These are phyloP conservation scores for Geum urbanum DNA, from an alignment of 306 rosid species.

Conservation along the genomic window DNA sequence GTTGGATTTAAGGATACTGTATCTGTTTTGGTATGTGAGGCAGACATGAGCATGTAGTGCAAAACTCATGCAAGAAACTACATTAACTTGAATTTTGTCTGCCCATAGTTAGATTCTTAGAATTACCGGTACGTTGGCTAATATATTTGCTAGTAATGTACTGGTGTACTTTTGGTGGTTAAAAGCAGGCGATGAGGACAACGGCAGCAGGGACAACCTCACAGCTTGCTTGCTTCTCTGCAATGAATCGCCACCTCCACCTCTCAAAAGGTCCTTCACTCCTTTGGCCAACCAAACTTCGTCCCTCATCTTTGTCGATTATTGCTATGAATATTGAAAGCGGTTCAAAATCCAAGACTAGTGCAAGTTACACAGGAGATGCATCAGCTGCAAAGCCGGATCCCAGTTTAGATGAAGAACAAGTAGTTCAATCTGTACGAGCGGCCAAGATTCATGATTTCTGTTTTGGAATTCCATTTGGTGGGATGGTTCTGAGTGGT, in stretches of 20 bases:
- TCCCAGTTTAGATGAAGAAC: constrained; percentile 32
- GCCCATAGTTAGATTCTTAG: not conserved
- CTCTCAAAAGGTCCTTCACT: constrained; percentile 29
- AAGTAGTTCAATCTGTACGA: constrained; percentile 33
- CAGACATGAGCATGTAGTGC: not conserved
- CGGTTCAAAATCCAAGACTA: constrained; percentile 37
- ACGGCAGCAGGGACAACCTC: constrained; percentile 38
- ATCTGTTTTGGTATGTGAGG: not conserved
- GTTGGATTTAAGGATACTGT: not conserved
- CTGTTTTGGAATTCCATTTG: constrained; percentile 95
- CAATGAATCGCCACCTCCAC: constrained; percentile 39
- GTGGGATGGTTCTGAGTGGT: constrained; percentile 77
- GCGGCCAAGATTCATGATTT: constrained; percentile 87
- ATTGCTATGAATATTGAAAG: constrained; percentile 55
- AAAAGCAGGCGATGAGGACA: not conserved
- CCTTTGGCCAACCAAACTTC: constrained; percentile 31
- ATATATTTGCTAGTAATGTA: not conserved
- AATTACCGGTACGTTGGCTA: not conserved
- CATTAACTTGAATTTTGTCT: not conserved
- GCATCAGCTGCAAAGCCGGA: constrained; percentile 28
- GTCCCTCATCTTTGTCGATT: constrained; percentile 34
- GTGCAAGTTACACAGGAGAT: constrained; percentile 30
- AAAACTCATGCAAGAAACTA: not conserved
- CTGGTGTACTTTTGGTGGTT: not conserved
- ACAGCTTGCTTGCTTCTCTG: constrained; percentile 51